phyloP scores from a whole-genome alignment of 208 protist genomes.

The Trypanosomatidae sp. region DNA sequence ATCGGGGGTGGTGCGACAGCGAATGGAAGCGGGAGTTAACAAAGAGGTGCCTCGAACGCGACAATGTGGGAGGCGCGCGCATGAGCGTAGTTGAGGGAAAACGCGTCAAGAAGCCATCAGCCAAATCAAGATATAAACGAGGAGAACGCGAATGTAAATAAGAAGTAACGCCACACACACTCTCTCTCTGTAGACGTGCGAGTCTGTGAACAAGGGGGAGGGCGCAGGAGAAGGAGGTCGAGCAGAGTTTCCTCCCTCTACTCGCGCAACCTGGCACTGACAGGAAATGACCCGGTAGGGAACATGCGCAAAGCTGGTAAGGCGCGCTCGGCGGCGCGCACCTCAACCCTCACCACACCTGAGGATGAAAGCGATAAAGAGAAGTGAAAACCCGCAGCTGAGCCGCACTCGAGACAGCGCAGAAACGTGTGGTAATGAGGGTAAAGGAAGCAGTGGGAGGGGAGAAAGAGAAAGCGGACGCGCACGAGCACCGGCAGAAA shows the following conservation, averaged over 20 bases:
- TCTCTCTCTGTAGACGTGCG: background rate
- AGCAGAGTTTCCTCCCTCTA: background rate
- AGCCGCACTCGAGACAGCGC: background rate
- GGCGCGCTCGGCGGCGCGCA: background rate
- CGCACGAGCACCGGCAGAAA: background rate
- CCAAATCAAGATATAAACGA: background rate
- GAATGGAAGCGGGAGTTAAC: background rate
- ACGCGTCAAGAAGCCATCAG: background rate
- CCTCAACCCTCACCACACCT: background rate
- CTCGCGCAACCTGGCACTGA: background rate
- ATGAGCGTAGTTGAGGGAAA: conserved; percentile 2
- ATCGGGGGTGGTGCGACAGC: background rate
- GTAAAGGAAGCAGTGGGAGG: too few species aligned
- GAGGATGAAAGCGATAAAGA: background rate
- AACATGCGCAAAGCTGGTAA: background rate
- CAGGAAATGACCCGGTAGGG: background rate
- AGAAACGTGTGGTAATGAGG: background rate
- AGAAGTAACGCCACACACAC: background rate
- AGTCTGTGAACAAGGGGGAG: background rate
- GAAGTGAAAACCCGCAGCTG: background rate
- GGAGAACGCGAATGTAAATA: background rate
- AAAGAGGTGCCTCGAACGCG: background rate
- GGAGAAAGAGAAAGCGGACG: background rate
- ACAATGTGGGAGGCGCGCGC: conserved; percentile 2
- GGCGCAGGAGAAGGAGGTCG: background rate